A percentile compares a stretch with the other conserved stretches of the same genome.
phyloP scores from a whole-genome alignment of 208 protist species.

The Balamuthia mandrillaris region DNA sequence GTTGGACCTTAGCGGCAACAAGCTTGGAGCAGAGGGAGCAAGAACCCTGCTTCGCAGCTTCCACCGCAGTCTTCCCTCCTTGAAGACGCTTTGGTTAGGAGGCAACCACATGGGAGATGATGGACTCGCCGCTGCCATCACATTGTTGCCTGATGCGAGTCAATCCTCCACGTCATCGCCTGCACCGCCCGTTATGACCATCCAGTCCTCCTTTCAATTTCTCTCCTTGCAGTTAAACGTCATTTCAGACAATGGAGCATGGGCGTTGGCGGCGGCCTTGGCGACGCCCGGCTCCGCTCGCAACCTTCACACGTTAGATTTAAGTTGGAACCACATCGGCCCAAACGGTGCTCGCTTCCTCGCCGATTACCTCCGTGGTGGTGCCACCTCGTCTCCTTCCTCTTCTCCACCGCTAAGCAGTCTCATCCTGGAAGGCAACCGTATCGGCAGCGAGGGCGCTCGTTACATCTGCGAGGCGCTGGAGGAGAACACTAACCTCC shows the following conservation, averaged over 20 bases:
- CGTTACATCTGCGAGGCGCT: slow-evolving; percentile 76
- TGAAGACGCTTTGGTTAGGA: not conserved
- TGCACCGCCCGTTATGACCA: not conserved
- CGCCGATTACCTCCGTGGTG: slow-evolving; percentile 79
- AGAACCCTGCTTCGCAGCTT: not conserved
- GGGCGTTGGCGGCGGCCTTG: not conserved
- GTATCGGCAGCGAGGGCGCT: slow-evolving; percentile 80
- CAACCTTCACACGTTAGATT: not conserved
- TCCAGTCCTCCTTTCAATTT: not conserved
- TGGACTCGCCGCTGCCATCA: not conserved
- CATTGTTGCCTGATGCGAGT: not conserved
- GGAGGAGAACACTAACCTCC: slow-evolving; percentile 82
- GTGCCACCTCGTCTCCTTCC: too few species aligned
- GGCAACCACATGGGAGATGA: slow-evolving; percentile 30
- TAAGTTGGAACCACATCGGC: slow-evolving; percentile 32
- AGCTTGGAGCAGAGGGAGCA: slow-evolving; percentile 54
- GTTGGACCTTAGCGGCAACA: slow-evolving; percentile 81
- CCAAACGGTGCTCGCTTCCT: slow-evolving; percentile 52
- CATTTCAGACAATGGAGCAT: slow-evolving; percentile 77
- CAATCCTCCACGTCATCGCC: not conserved
- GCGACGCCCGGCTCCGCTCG: not conserved
- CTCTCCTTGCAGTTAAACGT: not conserved
- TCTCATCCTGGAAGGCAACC: slow-evolving; percentile 83
- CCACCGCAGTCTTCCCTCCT: not conserved
- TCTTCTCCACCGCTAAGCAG: too few species aligned